Percentiles rank a stretch among this genome's conserved stretches.
These are phyloP conservation scores for Cyclotella distinguenda DNA, from an alignment of 108 stramenopile genomes.

Conservation along the genomic window DNA sequence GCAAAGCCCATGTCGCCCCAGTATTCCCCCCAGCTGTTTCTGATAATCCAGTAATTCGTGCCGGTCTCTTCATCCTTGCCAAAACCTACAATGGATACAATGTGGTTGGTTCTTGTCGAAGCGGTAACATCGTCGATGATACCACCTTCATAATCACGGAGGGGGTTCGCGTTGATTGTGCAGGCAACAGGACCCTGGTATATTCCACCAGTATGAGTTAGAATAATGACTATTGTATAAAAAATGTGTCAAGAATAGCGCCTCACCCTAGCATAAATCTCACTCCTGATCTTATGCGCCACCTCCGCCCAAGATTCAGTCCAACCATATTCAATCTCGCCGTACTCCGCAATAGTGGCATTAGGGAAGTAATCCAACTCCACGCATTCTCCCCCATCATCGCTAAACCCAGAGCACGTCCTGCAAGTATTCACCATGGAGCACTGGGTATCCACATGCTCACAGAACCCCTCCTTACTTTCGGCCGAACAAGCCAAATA, in stretches of 20 bases:
- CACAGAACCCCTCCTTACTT: conserved; percentile 74
- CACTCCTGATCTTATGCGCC: conserved; percentile 58
- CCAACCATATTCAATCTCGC: conserved; percentile 41
- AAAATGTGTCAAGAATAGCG: conserved; percentile 39
- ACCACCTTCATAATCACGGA: conserved; percentile 78
- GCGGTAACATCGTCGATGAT: conserved; percentile 64
- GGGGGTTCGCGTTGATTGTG: conserved; percentile 70
- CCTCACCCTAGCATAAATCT: conserved; percentile 58
- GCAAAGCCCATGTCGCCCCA: conserved; percentile 67
- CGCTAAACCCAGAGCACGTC: conserved; percentile 82
- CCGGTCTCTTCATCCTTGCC: conserved; percentile 70
- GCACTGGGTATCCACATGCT: conserved; percentile 80
- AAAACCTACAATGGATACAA: conserved; percentile 91
- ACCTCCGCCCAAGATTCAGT: conserved; percentile 11
- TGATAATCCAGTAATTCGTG: conserved; percentile 83
- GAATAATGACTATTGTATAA: conserved; percentile 12
- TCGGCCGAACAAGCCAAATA: conserved; percentile 88
- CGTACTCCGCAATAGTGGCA: conserved; percentile 91
- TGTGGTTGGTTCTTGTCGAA: conserved; percentile 79
- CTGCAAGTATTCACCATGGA: conserved; percentile 66
- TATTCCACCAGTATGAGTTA: too few relatives aligned
- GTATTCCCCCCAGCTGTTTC: conserved; percentile 77
- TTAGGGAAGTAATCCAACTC: conserved; percentile 81
- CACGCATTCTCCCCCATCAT: conserved; percentile 62
- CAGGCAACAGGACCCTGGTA: conserved; percentile 92